Base-by-base conservation (phyloP, 495 filamentous ascomycete genomes). In the Aspergillus hancockii region DNA sequence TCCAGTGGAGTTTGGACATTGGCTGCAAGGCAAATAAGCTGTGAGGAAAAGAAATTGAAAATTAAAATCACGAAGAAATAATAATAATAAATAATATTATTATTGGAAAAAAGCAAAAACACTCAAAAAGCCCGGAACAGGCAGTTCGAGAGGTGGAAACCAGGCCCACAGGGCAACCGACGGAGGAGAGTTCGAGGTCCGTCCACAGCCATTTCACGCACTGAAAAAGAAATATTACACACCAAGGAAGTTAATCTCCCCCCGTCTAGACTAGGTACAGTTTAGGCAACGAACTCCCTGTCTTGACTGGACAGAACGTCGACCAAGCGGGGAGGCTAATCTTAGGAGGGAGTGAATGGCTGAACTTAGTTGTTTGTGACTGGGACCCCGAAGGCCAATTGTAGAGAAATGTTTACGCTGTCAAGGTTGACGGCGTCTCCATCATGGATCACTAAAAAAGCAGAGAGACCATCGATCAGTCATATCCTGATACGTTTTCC, bases 261-360 rank as follows among this genome's bases (percentile, higher is more conserved):
- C 43, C 3, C 3, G 19, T 23, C 59, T 61, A 61, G 38, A 19
- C 53, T 43, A 0, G 1, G 45, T 43, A 10, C 1, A 9, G 53
- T 5, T 25, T 56, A 55, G 49, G 45, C 49, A 40, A 54, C 36
- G 22, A 38, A 22, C 31, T 2, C 52, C 45, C 31, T 46, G n/a
- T 19, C 14, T 23, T 56, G 52, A 63, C 25, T 63, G 54, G 53
- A 43, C 40, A 13, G 53, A 45, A 57, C 13, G 23, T 31, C 8
- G 40, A 28, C 55, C 45, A 47, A 54, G 49, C 34, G 59, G 55
- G 32, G 50, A 43, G 19, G 5, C 60, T 58, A 62, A 41, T 49
- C 52, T 43, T 7, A 23, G 43, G 12, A 16, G 8, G 50, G 30
- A 41, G 23, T 57, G 54, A 13, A 13, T 32, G 28, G 43, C 43